Base-by-base conservation (phyloP, 192 early-diverging fungal species). In the Paraglomus brasilianum region DNA sequence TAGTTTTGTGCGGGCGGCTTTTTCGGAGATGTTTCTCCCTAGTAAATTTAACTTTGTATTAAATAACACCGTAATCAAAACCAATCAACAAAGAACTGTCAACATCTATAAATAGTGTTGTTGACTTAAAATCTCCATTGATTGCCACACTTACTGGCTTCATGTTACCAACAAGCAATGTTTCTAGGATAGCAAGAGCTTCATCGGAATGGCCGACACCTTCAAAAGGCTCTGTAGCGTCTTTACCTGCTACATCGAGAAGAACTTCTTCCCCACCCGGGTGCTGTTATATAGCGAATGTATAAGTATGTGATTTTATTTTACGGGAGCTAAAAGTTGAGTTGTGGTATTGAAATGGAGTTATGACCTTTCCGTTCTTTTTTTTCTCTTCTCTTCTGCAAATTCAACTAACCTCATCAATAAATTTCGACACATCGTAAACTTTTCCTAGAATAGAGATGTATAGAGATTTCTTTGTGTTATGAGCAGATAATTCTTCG, bases 231-330 rank as follows among this genome's bases (percentile, higher is more conserved):
- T 91, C 94, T 45, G 91, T 92, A 39, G 93, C 91, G 77, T 98
- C 94, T 70, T 83, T 84, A 77, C 93, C 96, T 56, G 87, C 94
- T 71, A 90, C 85, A 79, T 96, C 96, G 48, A 95, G 73, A 69
- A 98, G 80, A 13, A 98, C 92, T 77, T 98, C 96, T 80, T 96
- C 96, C 75, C 96, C 96, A 76, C 96, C 96, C 22, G 96, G 96
- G 77, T 98, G 96, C 91, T 97, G 77, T 61, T 38, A 59, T 21
- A 24, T 17, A 21, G 61, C 7, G 19, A 51, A 17, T 21, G 7
- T 15, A 8, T 10, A 56, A 66, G 24, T 36, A 30, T 10, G 14
- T 6, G 2, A 11, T n/a, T 22, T 30, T 1, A 10, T 50, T 48
- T 47, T 17, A 8, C 10, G 19, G 58, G 30, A 39, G 59, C 5